Evolutionary conservation across 768 basidiomycete genomes (phyloP).

Genomic region (Suillus fuscotomentosus): DNA sequence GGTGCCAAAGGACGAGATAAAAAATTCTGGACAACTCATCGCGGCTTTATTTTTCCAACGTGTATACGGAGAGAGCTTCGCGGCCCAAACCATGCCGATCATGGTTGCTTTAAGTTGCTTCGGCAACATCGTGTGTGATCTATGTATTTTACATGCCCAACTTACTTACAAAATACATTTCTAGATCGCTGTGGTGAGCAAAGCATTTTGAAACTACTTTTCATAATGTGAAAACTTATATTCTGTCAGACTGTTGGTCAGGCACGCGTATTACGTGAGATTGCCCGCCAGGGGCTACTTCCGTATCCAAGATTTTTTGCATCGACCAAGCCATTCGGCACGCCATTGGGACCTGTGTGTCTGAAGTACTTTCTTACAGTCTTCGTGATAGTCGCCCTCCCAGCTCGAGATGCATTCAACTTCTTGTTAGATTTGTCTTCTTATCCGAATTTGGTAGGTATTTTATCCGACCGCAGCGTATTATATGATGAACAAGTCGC

Average conservation of each 20-base stretch:
- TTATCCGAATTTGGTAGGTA: slow-evolving; percentile 36
- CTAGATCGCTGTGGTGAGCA: slow-evolving; percentile 3
- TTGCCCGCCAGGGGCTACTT: slow-evolving; percentile 52
- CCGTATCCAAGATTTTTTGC: slow-evolving; percentile 49
- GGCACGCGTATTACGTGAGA: slow-evolving; percentile 47
- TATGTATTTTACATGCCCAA: slow-evolving; percentile 7
- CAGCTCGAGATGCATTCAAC: slow-evolving; percentile 43
- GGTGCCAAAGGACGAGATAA: slow-evolving; percentile 44
- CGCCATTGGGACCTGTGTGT: slow-evolving; percentile 42
- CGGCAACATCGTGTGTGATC: slow-evolving; percentile 33
- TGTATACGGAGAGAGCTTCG: slow-evolving; percentile 42
- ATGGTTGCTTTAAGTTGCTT: slow-evolving; percentile 41
- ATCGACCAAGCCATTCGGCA: slow-evolving; percentile 47
- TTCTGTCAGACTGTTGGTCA: slow-evolving; percentile 34
- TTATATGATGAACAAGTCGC: background rate
- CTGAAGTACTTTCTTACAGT: slow-evolving; percentile 40
- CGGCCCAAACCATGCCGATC: slow-evolving; percentile 35
- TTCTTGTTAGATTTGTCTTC: slow-evolving; percentile 41
- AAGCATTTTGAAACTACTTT: background rate
- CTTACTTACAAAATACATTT: background rate
- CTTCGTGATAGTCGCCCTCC: slow-evolving; percentile 41
- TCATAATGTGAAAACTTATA: background rate
- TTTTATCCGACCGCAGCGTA: slow-evolving; percentile 7
- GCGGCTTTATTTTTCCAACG: slow-evolving; percentile 50
- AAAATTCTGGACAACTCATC: slow-evolving; percentile 41